phyloP scores from a whole-genome alignment of 495 filamentous ascomycete species.

The Amniculicola lignicola region DNA sequence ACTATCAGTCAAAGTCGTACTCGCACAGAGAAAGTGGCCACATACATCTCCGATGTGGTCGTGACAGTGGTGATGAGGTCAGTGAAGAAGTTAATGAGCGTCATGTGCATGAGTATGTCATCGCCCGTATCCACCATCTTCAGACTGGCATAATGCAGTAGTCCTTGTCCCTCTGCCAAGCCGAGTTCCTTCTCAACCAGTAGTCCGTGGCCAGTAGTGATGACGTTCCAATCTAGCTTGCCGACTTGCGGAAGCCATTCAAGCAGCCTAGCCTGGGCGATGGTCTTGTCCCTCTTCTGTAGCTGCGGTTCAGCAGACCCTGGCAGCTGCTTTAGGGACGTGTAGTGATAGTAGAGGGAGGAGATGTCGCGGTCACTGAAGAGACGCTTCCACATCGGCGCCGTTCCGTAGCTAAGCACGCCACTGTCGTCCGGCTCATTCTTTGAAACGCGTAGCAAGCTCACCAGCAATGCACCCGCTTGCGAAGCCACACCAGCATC shows the following conservation, averaged over 20 bases:
- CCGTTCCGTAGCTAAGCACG: constrained; percentile 17
- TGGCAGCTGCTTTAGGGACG: constrained; percentile 48
- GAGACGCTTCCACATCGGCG: constrained; percentile 42
- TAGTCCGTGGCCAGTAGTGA: constrained; percentile 56
- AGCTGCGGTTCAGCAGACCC: constrained; percentile 44
- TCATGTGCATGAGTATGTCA: constrained; percentile 79
- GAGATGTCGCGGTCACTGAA: constrained; percentile 52
- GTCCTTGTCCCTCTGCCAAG: constrained; percentile 47
- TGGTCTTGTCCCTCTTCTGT: constrained; percentile 61
- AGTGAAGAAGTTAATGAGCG: constrained; percentile 67
- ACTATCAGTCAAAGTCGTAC: neutral
- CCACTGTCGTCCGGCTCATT: constrained; percentile 36
- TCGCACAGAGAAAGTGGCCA: neutral
- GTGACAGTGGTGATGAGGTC: constrained; percentile 36
- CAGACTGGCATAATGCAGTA: constrained; percentile 71
- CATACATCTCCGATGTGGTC: constrained; percentile 13
- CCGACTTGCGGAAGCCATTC: constrained; percentile 67
- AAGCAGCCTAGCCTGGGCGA: constrained; percentile 75
- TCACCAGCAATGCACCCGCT: constrained; percentile 62
- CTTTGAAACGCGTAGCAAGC: constrained; percentile 66
- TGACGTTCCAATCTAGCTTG: constrained; percentile 58
- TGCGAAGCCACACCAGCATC: constrained; percentile 72
- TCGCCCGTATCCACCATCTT: constrained; percentile 66
- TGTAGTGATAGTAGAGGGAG: constrained; percentile 58
- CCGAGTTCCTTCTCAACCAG: constrained; percentile 58